Evolutionary conservation across 1,284 basidiomycete genomes (phyloP).

Genomic region (Trametes sp.): DNA sequence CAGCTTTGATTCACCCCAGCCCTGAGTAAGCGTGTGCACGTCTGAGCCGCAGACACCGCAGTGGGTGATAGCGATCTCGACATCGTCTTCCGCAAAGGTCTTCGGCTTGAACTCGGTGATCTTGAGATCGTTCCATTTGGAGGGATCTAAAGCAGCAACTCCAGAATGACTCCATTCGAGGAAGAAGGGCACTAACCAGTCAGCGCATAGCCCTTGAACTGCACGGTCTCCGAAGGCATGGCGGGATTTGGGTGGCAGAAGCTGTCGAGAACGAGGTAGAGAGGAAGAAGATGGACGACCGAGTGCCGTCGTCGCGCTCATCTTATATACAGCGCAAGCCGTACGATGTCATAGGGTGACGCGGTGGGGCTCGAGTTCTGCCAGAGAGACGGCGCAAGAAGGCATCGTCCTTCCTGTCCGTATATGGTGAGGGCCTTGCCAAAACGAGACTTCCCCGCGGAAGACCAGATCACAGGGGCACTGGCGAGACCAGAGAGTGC

Average conservation of each 20-base stretch:
- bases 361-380: background rate
- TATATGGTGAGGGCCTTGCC: background rate
- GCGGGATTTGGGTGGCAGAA: background rate
- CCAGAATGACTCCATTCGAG: too few relatives aligned
- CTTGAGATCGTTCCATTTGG: conserved; percentile 51
- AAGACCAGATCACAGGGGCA: background rate
- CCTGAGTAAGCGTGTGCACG: conserved; percentile 58
- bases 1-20: conserved; percentile 54
- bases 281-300: background rate
- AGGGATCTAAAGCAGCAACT: conserved; percentile 17
- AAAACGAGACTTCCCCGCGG: background rate
- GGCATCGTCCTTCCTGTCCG: background rate
- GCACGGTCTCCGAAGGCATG: conserved; percentile 19
- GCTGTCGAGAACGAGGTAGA: background rate
- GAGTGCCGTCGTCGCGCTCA: background rate
- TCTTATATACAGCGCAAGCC: background rate
- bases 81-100: conserved; percentile 42
- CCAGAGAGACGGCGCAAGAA: background rate
- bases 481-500: too few relatives aligned
- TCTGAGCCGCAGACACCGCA: conserved; percentile 57
- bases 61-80: conserved; percentile 49
- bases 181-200: conserved; percentile 7
- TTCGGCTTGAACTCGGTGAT: conserved; percentile 48
- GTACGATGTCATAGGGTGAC: background rate
- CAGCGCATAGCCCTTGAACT: conserved; percentile 35